Evolutionary conservation across 495 filamentous ascomycete species (phyloP), one percentile per base, ranked within the genome.

Genomic region (Aspergillus diversus): DNA sequence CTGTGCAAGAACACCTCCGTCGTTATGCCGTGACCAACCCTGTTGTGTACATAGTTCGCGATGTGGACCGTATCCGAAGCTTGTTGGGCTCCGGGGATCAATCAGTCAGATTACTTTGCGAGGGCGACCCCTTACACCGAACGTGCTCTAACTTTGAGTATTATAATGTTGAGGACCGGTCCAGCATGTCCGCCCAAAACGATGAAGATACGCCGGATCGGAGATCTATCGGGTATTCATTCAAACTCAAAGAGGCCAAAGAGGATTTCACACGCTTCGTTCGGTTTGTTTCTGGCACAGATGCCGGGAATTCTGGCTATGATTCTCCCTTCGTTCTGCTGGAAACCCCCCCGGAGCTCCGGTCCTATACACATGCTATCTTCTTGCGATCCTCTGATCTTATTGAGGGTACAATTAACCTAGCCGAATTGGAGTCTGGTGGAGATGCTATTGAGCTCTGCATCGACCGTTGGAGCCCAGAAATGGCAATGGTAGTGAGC

Each of bases 141-240:
- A 77, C 77, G 15, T 92, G 89, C 73, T 90, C 90, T 7, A 93
- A 92, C 68, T 84, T 90, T 42, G 90, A 93, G 70, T 93, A 88
- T 67, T 93, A 88, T 77, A 95, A 95, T 65, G 71, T 92, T 46
- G 85, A 86, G 77, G 74, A 80, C 43, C 70, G 71, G 15, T 77
- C 75, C 4, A 72, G 67, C 42, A 33, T 71, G 17, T 42, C 57
- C 31, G 52, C 53, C 39, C 63, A 63, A 32, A 46, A 53, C 5
- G 75, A 75, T 9, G 71, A 78, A 53, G 74, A 68, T 33, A 71
- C 64, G n/a, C 72, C 70, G 13, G 84, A 72, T 73, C 84, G 66
- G 66, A 75, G 63, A 16, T 82, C 79, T 5, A 74, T 78, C 4
- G 83, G 83, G 5, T 83, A 85, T 16, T 89, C 88, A 42, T 86